phyloP scores from a whole-genome alignment of 495 filamentous ascomycete genomes.

The Penicillium flavigenum region DNA sequence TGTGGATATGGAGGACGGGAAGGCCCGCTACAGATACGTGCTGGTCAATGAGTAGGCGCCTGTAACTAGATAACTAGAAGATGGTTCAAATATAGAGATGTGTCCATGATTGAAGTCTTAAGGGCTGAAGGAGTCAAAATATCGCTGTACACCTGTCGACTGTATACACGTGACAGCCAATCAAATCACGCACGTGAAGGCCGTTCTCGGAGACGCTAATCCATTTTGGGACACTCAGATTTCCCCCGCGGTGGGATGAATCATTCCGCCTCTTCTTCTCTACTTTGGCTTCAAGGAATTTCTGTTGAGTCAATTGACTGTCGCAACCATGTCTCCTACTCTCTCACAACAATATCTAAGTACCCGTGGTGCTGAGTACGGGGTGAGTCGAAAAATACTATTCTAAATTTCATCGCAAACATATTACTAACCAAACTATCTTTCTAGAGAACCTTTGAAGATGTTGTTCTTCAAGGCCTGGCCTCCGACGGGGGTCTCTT shows the following conservation, averaged over 20 bases:
- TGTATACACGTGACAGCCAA: neutral
- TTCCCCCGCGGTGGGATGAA: conserved; percentile 17
- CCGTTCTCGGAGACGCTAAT: conserved; percentile 37
- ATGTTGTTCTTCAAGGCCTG: conserved; percentile 86
- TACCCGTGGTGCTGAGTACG: conserved; percentile 76
- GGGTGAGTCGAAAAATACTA: conserved; percentile 48
- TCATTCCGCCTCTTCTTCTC: conserved; percentile 13
- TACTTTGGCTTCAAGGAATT: conserved; percentile 1
- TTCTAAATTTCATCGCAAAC: neutral
- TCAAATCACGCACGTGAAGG: conserved; percentile 23
- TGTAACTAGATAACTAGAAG: neutral
- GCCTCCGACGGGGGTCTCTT: conserved; percentile 88
- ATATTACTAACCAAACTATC: neutral
- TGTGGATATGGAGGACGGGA: conserved; percentile 65
- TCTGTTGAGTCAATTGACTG: neutral
- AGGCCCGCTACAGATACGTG: conserved; percentile 74
- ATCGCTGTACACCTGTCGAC: neutral
- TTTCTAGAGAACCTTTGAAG: conserved; percentile 67
- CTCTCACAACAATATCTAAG: conserved; percentile 75
- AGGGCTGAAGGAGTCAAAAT: neutral
- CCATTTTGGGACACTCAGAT: neutral
- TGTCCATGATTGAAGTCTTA: neutral
- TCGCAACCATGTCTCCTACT: conserved; percentile 19
- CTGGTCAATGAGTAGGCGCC: conserved; percentile 56
- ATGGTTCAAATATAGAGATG: neutral